Evolutionary conservation across 371 early-diverging fungal species (phyloP), one percentile per base, ranked within the genome.

Genomic region (Apophysomyces variabilis): DNA sequence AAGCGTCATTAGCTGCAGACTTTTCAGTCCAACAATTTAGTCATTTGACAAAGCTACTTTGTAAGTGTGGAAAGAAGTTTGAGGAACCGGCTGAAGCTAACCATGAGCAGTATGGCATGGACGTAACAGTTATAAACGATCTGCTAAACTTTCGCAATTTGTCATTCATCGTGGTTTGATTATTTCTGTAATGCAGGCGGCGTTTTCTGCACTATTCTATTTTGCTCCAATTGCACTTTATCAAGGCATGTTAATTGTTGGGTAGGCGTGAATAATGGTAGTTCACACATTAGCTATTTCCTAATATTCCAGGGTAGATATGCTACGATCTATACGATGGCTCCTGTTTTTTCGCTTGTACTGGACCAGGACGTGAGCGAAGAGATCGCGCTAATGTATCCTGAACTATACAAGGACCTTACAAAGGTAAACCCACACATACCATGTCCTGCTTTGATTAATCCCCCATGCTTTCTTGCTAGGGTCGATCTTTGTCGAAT

Each of bases 151-250:
- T 18, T 92, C 94, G 4, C 99, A 99, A 77, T 98, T 99, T 78
- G 96, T 99, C n/a, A 96, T 99, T 57, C 99, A 99, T 78, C 93
- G 99, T 70, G 99, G 99, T 54, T 78, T 96, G 58, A 97, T 99
- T 60, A 96, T 99, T 46, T 94, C 96, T 0, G 91, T 99, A 32
- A 96, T 99, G 89, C 99, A 99, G 83, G 99, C 96, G 1, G 98
- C 99, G 13, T 99, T 99, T 70, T 97, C 96, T 13, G 94, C 99
- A 2, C 85, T 99, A 60, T 99, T 99, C 67, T 96, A 96, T 70
- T 99, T 95, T 87, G 95, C 99, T 1, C 99, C 99, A 9, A 97
- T 99, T 65, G 96, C 98, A 26, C 75, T 99, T 35, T 99, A 95
- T 77, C 96, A 97, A 77, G 95, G 85, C 38, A 80, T 88, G 79